Evolutionary conservation across 805 yeast genomes (phyloP), one percentile per base, ranked within the genome.

Genomic region (Kuraishia hungarica): DNA sequence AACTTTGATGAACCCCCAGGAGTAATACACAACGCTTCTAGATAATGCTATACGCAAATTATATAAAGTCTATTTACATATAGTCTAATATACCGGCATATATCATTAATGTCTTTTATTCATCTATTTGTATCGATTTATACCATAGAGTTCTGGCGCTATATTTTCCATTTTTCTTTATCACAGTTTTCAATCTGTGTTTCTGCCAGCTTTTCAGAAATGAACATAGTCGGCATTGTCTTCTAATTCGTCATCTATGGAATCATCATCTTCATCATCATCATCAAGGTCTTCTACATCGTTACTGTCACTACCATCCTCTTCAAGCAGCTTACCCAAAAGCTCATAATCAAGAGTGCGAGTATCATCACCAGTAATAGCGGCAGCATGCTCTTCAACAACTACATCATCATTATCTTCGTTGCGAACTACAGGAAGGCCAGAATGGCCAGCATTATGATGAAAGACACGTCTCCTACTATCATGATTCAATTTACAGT

Each of bases 401-500:
- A 22, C 35, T 10, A 43, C 72, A 56, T 51, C 62, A 55, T 56
- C 74, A 53, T 70, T 68, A 55, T 69, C 72, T 22, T 57, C 60
- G 56, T 69, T 69, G 54, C 71, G 54, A 26, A 62, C 55, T 22
- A 57, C 53, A 10, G 50, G 51, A 21, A 24, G 51, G 28, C 56
- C 22, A 52, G 57, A 53, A 51, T 57, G 48, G 13, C 24, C 50
- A 15, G 28, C 50, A 13, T 26, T 51, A 8, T 48, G 49, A 21
- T 72, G 28, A n/a, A 52, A 7, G n/a, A 35, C 11, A 15, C 8
- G 43, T 15, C 43, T 35, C n/a, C 43, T 70, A 1, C 66, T 51
- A 29, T 62, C 66, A 66, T 87, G 93, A 43, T 64, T 63, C 51
- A 87, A 69, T n/a, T 68, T 66, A 64, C 93, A 87, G 21, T 67